Evolutionary conservation across 2,329 filamentous ascomycete genomes (phyloP).

Genomic region (Metarhizium album): DNA sequence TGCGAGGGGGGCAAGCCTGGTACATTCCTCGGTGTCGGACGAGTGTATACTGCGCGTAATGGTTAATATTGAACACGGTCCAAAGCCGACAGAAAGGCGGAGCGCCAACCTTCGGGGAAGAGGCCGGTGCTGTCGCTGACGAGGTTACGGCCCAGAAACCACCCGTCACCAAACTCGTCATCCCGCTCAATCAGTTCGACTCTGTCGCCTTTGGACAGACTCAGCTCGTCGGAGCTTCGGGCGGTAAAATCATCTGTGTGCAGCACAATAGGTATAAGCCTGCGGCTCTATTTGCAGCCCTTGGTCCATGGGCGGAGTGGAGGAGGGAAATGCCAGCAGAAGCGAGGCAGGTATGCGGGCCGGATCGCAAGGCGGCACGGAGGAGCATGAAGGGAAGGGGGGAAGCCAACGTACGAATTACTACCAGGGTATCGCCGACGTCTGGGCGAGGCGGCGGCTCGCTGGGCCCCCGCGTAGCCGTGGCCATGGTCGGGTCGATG

Average conservation of each 20-base stretch:
- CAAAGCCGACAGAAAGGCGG: conserved; percentile 2
- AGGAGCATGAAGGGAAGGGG: conserved; percentile 14
- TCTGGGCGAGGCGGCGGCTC: conserved; percentile 39
- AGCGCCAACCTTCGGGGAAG: conserved; percentile 65
- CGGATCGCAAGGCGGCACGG: conserved; percentile 3
- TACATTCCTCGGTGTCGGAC: conserved; percentile 39
- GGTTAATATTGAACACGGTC: conserved; percentile 14
- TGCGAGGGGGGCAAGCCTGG: conserved; percentile 21
- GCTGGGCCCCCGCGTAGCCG: conserved; percentile 31
- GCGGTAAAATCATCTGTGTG: conserved; percentile 77
- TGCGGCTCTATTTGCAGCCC: not conserved
- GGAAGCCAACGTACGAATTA: conserved; percentile 51
- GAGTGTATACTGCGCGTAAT: conserved; percentile 48
- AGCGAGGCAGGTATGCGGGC: not conserved
- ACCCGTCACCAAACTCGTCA: conserved; percentile 81
- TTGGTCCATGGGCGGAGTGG: not conserved
- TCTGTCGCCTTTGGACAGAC: conserved; percentile 71
- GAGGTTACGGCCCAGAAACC: conserved; percentile 69
- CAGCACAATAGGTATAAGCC: conserved; percentile 6
- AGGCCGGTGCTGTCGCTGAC: conserved; percentile 64
- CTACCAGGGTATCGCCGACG: conserved; percentile 55
- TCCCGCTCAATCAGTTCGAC: conserved; percentile 77
- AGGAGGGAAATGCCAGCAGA: not conserved
- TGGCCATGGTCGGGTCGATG: conserved; percentile 15
- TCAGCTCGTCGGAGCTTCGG: conserved; percentile 87